Conservation (phyloP, 2,329 filamentous ascomycete species). For the Fusarium sacchari region DNA sequence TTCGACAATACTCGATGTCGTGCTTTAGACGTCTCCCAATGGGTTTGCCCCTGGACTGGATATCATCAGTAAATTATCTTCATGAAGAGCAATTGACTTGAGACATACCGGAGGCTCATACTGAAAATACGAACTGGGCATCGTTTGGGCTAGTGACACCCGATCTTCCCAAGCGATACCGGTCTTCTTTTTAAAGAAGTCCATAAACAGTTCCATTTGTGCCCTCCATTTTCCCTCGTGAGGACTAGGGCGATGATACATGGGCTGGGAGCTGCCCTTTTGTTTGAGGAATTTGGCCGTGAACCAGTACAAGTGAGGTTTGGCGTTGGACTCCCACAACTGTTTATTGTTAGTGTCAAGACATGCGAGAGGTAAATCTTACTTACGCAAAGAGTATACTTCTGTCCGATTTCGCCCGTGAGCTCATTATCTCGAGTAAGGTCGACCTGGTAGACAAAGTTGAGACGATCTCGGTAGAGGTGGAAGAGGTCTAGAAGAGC, state of each 20-base stretch:
- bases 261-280: slow-evolving; percentile 50
- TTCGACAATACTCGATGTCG: slow-evolving; percentile 47
- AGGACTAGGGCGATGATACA: slow-evolving; percentile 52
- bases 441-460: slow-evolving; percentile 71
- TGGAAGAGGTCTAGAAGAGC: slow-evolving; percentile 64
- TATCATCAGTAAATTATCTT: neutral
- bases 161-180: slow-evolving; percentile 69
- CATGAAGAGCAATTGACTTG: neutral
- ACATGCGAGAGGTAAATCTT: neutral
- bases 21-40: slow-evolving; percentile 50
- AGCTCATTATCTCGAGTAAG: slow-evolving; percentile 64
- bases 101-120: slow-evolving; percentile 60
- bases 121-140: slow-evolving; percentile 50
- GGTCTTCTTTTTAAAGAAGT: slow-evolving; percentile 68
- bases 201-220: slow-evolving; percentile 62
- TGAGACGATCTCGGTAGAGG: slow-evolving; percentile 69
- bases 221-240: slow-evolving; percentile 51
- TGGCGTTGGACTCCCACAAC: slow-evolving; percentile 73
- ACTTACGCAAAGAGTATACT: slow-evolving; percentile 68
- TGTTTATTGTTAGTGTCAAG: slow-evolving; percentile 46
- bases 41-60: slow-evolving; percentile 51
- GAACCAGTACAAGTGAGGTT: slow-evolving; percentile 69
- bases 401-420: slow-evolving; percentile 62
- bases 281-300: slow-evolving; percentile 62
- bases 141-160: slow-evolving; percentile 49